These are phyloP conservation scores for Turnera subulata DNA, from an alignment of 345 rosid genomes.

Conservation along the genomic window DNA sequence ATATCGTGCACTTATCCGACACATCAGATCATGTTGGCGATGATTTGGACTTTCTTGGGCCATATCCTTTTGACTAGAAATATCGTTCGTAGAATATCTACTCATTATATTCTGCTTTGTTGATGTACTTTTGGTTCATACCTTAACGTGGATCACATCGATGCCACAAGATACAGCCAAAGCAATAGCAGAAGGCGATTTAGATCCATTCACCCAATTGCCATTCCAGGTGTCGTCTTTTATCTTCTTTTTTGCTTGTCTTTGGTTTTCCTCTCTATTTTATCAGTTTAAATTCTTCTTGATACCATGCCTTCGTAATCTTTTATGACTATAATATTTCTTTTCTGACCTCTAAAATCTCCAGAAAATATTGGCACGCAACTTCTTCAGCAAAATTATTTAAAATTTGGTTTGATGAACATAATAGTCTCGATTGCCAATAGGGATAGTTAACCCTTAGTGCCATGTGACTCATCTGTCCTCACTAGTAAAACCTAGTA, in stretches of 20 bases:
- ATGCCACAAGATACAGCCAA: conserved; percentile 70
- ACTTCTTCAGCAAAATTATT: background rate
- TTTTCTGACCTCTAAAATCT: conserved; percentile 1
- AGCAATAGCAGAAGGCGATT: conserved; percentile 80
- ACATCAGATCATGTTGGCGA: conserved; percentile 41
- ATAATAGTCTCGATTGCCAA: too few species aligned
- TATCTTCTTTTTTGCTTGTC: background rate
- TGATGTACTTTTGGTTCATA: conserved; percentile 11
- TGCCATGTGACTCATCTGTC: too few species aligned
- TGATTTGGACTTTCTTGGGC: conserved; percentile 75
- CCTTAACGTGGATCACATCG: conserved; percentile 57
- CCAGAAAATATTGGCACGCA: background rate
- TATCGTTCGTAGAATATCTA: conserved; percentile 2
- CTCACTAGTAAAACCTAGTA: too few species aligned
- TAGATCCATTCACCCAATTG: conserved; percentile 82
- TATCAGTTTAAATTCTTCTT: background rate
- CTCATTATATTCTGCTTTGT: background rate
- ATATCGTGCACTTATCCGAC: conserved; percentile 50
- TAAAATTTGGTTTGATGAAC: too few species aligned
- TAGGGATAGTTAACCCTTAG: too few species aligned
- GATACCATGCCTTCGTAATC: background rate
- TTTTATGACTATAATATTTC: conserved; percentile 4
- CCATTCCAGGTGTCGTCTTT: conserved; percentile 61
- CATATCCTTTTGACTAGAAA: conserved; percentile 69
- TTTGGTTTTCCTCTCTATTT: conserved; percentile 1